phyloP scores from a whole-genome alignment of 345 rosid genomes.

The Salix purpurea region DNA sequence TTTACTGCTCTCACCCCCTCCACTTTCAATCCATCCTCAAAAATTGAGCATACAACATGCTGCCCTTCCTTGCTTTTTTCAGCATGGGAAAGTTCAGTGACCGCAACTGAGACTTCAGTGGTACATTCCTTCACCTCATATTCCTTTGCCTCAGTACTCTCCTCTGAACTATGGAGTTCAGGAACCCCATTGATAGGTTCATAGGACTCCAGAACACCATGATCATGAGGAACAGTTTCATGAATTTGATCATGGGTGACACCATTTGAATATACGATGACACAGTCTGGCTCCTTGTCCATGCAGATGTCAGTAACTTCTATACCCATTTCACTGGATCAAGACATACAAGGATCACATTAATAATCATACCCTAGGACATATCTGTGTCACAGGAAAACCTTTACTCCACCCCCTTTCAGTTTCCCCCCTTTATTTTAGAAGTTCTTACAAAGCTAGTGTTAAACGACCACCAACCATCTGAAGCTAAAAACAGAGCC shows the following conservation, averaged over 20 bases:
- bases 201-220: conserved; percentile 34
- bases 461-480: conserved; percentile 9
- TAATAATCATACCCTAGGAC: neutral
- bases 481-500: neutral
- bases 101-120: conserved; percentile 45
- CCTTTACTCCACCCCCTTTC: neutral
- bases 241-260: conserved; percentile 38
- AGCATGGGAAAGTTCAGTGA: conserved; percentile 21
- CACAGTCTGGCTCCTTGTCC: conserved; percentile 77
- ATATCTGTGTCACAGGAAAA: neutral
- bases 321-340: conserved; percentile 43
- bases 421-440: neutral
- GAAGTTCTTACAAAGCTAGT: neutral
- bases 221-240: conserved; percentile 40
- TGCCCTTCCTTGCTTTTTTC: conserved; percentile 32
- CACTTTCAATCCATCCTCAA: conserved; percentile 22
- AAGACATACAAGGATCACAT: conserved; percentile 9
- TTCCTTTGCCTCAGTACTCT: conserved; percentile 56
- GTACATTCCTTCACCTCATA: conserved; percentile 85
- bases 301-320: conserved; percentile 63
- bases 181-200: conserved; percentile 43
- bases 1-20: conserved; percentile 28
- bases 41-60: conserved; percentile 19
- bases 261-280: conserved; percentile 45
- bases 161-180: conserved; percentile 44